Base-by-base conservation (phyloP, 208 protist species). In the Tritrichomonas musculus region DNA sequence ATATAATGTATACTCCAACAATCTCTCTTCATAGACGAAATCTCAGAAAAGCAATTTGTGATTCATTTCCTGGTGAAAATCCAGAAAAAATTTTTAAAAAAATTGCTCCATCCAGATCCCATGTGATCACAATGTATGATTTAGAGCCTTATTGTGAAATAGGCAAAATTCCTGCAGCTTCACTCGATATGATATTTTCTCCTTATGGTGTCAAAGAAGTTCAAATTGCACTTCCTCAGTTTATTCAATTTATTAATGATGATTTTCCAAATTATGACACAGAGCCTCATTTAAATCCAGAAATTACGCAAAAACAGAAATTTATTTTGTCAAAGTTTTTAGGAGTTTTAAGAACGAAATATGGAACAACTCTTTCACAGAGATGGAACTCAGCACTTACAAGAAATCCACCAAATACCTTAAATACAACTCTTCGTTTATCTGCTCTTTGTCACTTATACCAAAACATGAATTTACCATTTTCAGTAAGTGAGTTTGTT, bases 321-420 rank as follows among this genome's bases (percentile, higher is more conserved):
- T 88, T 88, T 39, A 53, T 88, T 39, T 36, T 88, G 0, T 49
- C 47, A 30, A 88, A 88, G 47, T 88, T 88, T 49, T 33, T 88
- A 5, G 77, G 47, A 39, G 57, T 88, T 50, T n/a, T 88, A 22
- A 33, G 47, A 57, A 88, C 41, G 39, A 88, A 88, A 39, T 88
- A 57, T 88, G 77, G 77, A 5, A 3, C 9, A 39, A 53, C 77
- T 9, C 33, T 88, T 20, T 20, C 77, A 27, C 47, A 44, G 39
- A 88, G 77, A 39, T 88, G 77, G 77, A 88, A 88, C 30, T 53
- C 77, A 1, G 47, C 47, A 1, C 47, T 88, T 8, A 27, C 77
- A 60, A 88, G 77, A 57, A 88, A 88, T 36, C 77, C 77, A 39
- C 41, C 77, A 88, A 88, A 88, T 57, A 27, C 47, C 20, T 57